Evolutionary conservation across 164 flowering plant genomes (phyloP), one percentile per base, ranked within the genome.

Genomic region (Paratinospora sagittata): DNA sequence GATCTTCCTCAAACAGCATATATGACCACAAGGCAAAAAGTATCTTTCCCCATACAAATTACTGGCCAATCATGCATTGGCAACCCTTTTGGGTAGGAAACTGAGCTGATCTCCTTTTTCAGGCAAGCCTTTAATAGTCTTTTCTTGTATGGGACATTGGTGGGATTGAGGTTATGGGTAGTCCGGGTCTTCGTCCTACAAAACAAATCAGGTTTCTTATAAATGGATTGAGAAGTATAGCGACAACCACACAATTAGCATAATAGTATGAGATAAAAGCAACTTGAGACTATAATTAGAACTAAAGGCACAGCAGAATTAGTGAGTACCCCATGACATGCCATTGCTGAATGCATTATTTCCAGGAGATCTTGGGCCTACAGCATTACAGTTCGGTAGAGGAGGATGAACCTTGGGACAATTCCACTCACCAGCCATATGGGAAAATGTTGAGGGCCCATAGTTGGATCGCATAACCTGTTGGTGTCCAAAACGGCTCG

Each of bases 401-500:
- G 86, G 82, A 3, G 87, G 75, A 70, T 82, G 90, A 30, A 77
- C 81, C 76, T 73, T 88, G 10, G 73, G 72, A 70, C 87, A 85
- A 81, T 74, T 82, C 86, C 90, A 82, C 37, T 89, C 91, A 74
- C 81, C 72, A 36, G 24, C 84, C 85, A 65, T 76, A 55, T 55
- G 82, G 70, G 60, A 69, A 71, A 67, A 80, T 68, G 83, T 71
- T 5, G 87, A 43, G 34, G 85, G 86, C 27, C 86, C 88, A 63
- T 84, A 80, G 80, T 79, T 84, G 45, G 74, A 76, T 69, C 83
- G 82, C 63, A 81, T 92, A 77, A 72, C 70, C 41, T 85, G 84
- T 73, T 80, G 91, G 81, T 87, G 97, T 34, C 92, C 89, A 57
- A 91, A 85, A 52, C 94, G 93, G 77, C 94, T 91, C 11, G 86